These are phyloP conservation scores for Ophiosphaerella korrae DNA, from an alignment of 2,329 filamentous ascomycete genomes.

Conservation along the genomic window DNA sequence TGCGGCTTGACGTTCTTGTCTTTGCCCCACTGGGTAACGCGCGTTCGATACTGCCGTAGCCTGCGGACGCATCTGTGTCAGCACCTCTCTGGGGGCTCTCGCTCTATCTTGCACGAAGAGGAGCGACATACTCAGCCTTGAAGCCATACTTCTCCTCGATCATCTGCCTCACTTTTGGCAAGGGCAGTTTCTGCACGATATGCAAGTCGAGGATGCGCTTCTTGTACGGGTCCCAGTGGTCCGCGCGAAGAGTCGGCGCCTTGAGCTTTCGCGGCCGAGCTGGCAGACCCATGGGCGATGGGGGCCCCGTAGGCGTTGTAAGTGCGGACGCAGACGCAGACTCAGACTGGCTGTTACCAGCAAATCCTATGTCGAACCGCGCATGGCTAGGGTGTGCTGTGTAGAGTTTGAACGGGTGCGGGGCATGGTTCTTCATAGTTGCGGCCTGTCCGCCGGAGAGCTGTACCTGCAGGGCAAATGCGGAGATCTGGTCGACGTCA, in stretches of 20 bases:
- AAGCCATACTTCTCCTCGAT: constrained; percentile 18
- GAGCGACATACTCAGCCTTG: constrained; percentile 19
- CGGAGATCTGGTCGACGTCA: not conserved
- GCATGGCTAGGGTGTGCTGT: too few species aligned
- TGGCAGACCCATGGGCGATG: constrained; percentile 16
- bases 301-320: too few species aligned
- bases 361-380: too few species aligned
- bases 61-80: constrained; percentile 4
- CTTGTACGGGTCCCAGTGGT: constrained; percentile 28
- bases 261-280: constrained; percentile 22
- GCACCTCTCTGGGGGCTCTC: not conserved
- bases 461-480: not conserved
- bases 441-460: not conserved
- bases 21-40: constrained; percentile 19
- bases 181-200: constrained; percentile 6
- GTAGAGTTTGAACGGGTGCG: too few species aligned
- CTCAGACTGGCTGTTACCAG: too few species aligned
- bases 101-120: not conserved
- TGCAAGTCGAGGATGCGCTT: constrained; percentile 14
- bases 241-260: constrained; percentile 21
- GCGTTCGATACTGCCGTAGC: constrained; percentile 12
- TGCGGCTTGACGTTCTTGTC: constrained; percentile 29
- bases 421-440: not conserved
- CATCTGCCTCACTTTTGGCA: constrained; percentile 12
- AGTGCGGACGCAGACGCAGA: too few species aligned